phyloP scores from a whole-genome alignment of 768 basidiomycete species.

The Trametes cubensis region DNA sequence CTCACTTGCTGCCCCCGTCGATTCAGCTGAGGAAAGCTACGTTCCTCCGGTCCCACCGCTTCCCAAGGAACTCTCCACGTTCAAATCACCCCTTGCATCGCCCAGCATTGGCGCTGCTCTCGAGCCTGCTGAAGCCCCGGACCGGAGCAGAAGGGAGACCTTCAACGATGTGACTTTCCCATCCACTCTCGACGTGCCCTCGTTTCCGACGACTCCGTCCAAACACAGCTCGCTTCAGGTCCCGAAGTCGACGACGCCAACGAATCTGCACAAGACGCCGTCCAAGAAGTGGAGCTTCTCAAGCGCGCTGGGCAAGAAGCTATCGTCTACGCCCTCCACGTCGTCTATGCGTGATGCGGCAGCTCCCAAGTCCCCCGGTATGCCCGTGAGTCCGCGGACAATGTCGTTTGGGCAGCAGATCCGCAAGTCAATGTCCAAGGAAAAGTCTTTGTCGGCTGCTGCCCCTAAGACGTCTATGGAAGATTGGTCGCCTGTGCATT shows the following conservation, averaged over 20 bases:
- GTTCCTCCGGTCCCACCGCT: conserved; percentile 96
- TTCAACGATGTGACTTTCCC: conserved; percentile 48
- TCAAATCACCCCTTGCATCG: conserved; percentile 70
- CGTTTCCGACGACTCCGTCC: conserved; percentile 37
- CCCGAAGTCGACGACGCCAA: conserved; percentile 32
- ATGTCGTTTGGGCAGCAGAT: conserved; percentile 67
- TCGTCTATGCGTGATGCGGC: conserved; percentile 50
- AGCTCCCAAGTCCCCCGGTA: conserved; percentile 50
- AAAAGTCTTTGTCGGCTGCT: conserved; percentile 53
- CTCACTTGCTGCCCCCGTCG: conserved; percentile 59
- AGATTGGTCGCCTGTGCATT: conserved; percentile 68
- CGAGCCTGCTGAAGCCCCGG: conserved; percentile 42
- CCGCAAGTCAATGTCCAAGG: conserved; percentile 71
- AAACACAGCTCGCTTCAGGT: conserved; percentile 32
- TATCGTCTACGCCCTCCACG: conserved; percentile 66
- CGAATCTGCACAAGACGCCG: conserved; percentile 64
- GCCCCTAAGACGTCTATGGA: conserved; percentile 43
- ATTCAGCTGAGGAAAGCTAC: conserved; percentile 57
- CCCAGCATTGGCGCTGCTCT: conserved; percentile 55
- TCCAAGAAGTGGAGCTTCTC: conserved; percentile 98
- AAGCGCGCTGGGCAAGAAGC: conserved; percentile 76
- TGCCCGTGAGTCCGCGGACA: conserved; percentile 68
- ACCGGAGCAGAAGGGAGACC: conserved; percentile 46
- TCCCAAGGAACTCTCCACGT: conserved; percentile 84
- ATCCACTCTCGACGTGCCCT: conserved; percentile 55